Evolutionary conservation across 2,329 filamentous ascomycete genomes (phyloP).

Genomic region (Tolypocladium sp.): DNA sequence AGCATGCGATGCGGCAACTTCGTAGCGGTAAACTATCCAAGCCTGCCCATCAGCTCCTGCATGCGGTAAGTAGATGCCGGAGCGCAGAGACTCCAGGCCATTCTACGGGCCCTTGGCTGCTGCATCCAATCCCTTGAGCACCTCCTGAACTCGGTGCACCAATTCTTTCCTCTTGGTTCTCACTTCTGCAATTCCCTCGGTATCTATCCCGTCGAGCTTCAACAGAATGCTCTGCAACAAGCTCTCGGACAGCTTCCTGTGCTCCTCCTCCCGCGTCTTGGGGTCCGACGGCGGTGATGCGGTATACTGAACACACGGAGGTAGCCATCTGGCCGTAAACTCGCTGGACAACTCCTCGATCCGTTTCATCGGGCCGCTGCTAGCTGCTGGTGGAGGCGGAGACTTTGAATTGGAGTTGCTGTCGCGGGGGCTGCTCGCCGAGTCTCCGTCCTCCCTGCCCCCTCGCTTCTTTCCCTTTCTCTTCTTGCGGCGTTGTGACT

Average conservation of each 20-base stretch:
- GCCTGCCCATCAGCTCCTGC: neutral
- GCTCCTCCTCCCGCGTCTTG: slow-evolving; percentile 63
- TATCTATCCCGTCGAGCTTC: slow-evolving; percentile 70
- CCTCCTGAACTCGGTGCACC: slow-evolving; percentile 60
- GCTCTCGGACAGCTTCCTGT: slow-evolving; percentile 66
- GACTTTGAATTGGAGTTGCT: slow-evolving; percentile 29
- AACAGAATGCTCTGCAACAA: slow-evolving; percentile 67
- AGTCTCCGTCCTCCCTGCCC: slow-evolving; percentile 26
- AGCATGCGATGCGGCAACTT: neutral
- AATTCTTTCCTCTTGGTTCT: slow-evolving; percentile 60
- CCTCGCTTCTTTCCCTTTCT: slow-evolving; percentile 35
- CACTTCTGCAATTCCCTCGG: slow-evolving; percentile 57
- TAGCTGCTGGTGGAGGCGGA: slow-evolving; percentile 17
- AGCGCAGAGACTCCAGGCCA: neutral
- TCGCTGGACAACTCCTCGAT: slow-evolving; percentile 56
- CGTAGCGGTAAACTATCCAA: neutral
- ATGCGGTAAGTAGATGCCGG: neutral
- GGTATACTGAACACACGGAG: slow-evolving; percentile 54
- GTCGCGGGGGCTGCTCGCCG: slow-evolving; percentile 34
- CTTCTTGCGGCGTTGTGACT: slow-evolving; percentile 26
- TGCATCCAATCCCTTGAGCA: slow-evolving; percentile 56
- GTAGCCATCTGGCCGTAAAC: slow-evolving; percentile 56
- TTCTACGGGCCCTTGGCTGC: slow-evolving; percentile 19
- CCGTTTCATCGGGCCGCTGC: slow-evolving; percentile 38
- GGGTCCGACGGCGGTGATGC: slow-evolving; percentile 52